These are phyloP conservation scores for Meyerozyma guilliermondii DNA, from an alignment of 1,139 yeast species.

Conservation along the genomic window DNA sequence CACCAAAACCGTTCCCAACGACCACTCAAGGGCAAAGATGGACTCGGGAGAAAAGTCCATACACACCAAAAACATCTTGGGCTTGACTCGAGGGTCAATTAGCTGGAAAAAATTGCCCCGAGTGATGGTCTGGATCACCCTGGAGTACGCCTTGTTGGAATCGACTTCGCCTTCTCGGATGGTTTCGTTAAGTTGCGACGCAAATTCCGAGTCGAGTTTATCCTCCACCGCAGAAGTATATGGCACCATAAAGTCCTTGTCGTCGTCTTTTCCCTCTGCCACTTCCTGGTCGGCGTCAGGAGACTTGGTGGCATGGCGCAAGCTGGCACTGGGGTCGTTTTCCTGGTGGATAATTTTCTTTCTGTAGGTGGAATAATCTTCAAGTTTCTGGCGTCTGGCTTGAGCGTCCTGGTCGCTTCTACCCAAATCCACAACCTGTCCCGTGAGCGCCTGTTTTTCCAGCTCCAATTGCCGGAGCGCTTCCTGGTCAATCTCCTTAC, in stretches of 20 bases:
- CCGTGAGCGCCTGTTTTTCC: constrained; percentile 40
- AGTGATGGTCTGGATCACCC: constrained; percentile 64
- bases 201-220: constrained; percentile 59
- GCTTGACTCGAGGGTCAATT: constrained; percentile 44
- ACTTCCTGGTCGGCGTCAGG: constrained; percentile 3
- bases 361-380: constrained; percentile 45
- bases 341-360: constrained; percentile 45
- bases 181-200: constrained; percentile 53
- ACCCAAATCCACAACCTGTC: constrained; percentile 36
- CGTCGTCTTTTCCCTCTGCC: constrained; percentile 9
- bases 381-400: constrained; percentile 41
- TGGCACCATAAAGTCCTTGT: constrained; percentile 46
- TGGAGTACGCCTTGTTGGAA: constrained; percentile 47
- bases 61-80: constrained; percentile 70
- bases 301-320: constrained; percentile 3
- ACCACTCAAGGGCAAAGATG: constrained; percentile 82
- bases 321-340: constrained; percentile 24
- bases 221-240: constrained; percentile 73
- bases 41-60: constrained; percentile 86
- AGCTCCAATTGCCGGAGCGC: constrained; percentile 34
- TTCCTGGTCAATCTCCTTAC: constrained; percentile 41
- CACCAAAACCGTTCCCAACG: constrained; percentile 78
- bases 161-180: constrained; percentile 60
- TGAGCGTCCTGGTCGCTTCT: constrained; percentile 44
- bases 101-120: constrained; percentile 65